Evolutionary conservation across 2,329 filamentous ascomycete species (phyloP), one percentile per base, ranked within the genome.

Genomic region (Coniochaeta sp.): DNA sequence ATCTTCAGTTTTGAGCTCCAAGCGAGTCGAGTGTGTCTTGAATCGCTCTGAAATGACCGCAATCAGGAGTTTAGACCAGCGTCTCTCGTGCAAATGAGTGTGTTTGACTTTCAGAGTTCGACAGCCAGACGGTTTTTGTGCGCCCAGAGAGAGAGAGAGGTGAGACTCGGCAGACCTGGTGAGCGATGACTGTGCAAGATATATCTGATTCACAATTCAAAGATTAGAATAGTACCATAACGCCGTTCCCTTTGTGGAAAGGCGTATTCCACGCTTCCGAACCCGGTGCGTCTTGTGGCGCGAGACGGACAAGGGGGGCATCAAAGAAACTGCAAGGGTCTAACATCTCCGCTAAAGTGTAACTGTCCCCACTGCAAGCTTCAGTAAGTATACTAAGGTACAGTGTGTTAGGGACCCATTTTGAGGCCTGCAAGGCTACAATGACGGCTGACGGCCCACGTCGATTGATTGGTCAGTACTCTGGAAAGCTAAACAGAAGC

Each of bases 1-100:
- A 85, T 85, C 62, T 69, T 77, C 69, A 52, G n/a, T 28, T 12
- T 17, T 17, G 24, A 50, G 22, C 12, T 28, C 43, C 4, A 24
- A 47, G 2, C 12, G 47, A 26, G 24, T 22, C 19, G 43, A 26
- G 5, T 6, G 43, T 47, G 38, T 19, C 38, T 43, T 9, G 31
- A 33, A 33, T 6, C 11, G 31, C 31, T 38, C 7, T 16, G n/a
- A 19, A n/a, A 17, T 40, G 38, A n/a, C 16, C 4, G 34, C 4
- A 36, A 36, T n/a, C 9, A 19, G 38, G 38, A 40, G 17, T n/a
- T 6, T n/a, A 7, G 9, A 22, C 19, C 19, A 47, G n/a, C 43
- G 43, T 14, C 19, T 47, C 43, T 47, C 19, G 24, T 24, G n/a
- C n/a, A 24, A 47, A 47, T 12, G 43, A 47, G n/a, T 14, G n/a